Base-by-base conservation (phyloP, 495 filamentous ascomycete genomes). In the Talaromyces stipitatus region DNA sequence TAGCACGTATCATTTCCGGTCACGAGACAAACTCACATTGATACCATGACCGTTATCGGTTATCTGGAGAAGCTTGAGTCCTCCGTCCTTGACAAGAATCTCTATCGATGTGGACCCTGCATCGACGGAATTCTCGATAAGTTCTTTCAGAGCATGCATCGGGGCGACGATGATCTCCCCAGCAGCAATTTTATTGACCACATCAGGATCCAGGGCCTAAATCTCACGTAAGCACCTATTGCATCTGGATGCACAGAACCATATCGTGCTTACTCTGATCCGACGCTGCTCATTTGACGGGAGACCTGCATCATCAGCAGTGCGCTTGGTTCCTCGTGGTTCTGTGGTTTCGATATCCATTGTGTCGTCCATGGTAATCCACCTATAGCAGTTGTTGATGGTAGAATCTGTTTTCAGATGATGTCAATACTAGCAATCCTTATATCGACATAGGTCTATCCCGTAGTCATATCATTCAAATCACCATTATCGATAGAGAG, bases 121-220 rank as follows among this genome's bases (percentile, higher is more conserved):
- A 72, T 99, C 95, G 30, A 99, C 95, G 7, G 95, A 85, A 62
- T 99, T 99, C 65, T 99, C 95, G 11, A 97, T 95, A 47, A 99
- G 75, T 69, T 99, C 95, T 74, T 99, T 99, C 28, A 99, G 72
- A 18, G 95, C 95, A 67, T 99, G 90, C 58, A 97, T 91, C 22
- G 95, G 95, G 10, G 95, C 94, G 52, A 97, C 91, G 53, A 99
- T 97, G 59, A 97, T 99, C 67, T 99, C 95, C 14, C 95, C 95
- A n/a, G 95, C 95, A 7, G 95, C 95, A 62, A 99, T 99, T 73
- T 97, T 97, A 75, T 97, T 97, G 57, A 97, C 90, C 38, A 99
- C 95, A 77, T 96, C 91, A 65, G 89, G 87, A 67, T 96, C 88
- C 16, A 99, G 82, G 26, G 91, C 86, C 89, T 96, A 48, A 50